A percentile compares a stretch with the other conserved stretches of the same genome.
phyloP scores from a whole-genome alignment of 352 stramenopile genomes.

The Thalassiosira sp. region DNA sequence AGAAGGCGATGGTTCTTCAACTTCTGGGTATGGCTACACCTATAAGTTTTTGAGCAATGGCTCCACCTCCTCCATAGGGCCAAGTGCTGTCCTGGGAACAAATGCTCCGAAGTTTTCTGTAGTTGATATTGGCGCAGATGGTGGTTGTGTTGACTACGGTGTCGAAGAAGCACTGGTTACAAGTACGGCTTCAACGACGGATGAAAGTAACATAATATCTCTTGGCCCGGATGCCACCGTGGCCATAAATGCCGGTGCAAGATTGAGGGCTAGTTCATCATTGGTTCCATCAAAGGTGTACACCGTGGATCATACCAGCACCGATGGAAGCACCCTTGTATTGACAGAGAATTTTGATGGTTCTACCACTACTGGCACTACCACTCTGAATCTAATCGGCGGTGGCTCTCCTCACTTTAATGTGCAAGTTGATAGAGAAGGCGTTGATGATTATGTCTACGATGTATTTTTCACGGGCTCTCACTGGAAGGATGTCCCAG shows the following conservation, averaged over 20 bases:
- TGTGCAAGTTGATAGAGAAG: conserved; percentile 58
- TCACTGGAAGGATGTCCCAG: conserved; percentile 73
- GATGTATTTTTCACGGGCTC: conserved; percentile 81
- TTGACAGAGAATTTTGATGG: conserved; percentile 57
- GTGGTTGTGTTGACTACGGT: conserved; percentile 77
- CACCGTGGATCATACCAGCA: conserved; percentile 53
- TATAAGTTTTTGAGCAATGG: conserved; percentile 67
- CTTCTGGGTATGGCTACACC: conserved; percentile 81
- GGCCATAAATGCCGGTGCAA: conserved; percentile 40
- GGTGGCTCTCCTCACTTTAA: conserved; percentile 67
- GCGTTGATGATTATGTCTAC: conserved; percentile 80
- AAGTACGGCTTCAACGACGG: conserved; percentile 61
- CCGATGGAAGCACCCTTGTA: conserved; percentile 47
- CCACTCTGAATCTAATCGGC: conserved; percentile 54
- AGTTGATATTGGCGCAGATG: conserved; percentile 63
- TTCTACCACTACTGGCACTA: conserved; percentile 30
- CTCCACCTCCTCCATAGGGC: conserved; percentile 48
- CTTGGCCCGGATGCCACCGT: conserved; percentile 26
- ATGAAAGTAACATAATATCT: conserved; percentile 49
- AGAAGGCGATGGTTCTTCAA: conserved; percentile 69
- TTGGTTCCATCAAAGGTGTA: conserved; percentile 64
- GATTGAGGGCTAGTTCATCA: conserved; percentile 55
- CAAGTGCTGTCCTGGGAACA: conserved; percentile 72
- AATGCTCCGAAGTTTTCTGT: conserved; percentile 75
- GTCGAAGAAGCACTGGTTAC: conserved; percentile 57